phyloP scores from a whole-genome alignment of 78 protist genomes.

The Tieghemostelium lacteum region DNA sequence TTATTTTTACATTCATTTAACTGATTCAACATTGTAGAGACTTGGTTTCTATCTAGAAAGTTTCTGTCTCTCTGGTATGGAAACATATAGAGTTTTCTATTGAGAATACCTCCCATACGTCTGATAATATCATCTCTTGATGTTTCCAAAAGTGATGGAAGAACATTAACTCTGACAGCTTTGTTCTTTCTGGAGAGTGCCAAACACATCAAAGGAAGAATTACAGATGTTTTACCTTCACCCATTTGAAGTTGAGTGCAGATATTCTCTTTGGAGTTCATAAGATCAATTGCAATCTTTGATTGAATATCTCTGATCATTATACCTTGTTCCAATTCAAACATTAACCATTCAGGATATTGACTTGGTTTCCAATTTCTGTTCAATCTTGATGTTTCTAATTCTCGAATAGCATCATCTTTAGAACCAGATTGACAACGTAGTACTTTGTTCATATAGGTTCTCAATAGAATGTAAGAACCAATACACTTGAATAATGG shows the following conservation, averaged over 20 bases:
- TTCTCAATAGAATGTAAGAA: too few relatives aligned
- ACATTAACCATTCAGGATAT: background rate
- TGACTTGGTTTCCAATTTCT: background rate
- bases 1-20: background rate
- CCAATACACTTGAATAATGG: background rate
- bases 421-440: background rate
- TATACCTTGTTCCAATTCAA: conserved; percentile 1
- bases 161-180: background rate
- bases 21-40: background rate
- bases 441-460: background rate
- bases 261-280: background rate
- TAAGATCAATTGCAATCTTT: background rate
- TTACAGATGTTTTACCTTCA: conserved; percentile 18
- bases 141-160: conserved; percentile 8
- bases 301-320: background rate
- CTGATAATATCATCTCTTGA: background rate
- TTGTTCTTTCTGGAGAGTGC: background rate
- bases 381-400: background rate
- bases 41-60: background rate
- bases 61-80: conserved; percentile 1
- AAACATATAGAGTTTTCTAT: conserved; percentile 1
- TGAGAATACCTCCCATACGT: background rate
- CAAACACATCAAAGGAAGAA: conserved; percentile 1
- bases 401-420: background rate
- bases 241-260: conserved; percentile 24